phyloP scores from a whole-genome alignment of 257 asterid genomes.

The Solanum sitiens region DNA sequence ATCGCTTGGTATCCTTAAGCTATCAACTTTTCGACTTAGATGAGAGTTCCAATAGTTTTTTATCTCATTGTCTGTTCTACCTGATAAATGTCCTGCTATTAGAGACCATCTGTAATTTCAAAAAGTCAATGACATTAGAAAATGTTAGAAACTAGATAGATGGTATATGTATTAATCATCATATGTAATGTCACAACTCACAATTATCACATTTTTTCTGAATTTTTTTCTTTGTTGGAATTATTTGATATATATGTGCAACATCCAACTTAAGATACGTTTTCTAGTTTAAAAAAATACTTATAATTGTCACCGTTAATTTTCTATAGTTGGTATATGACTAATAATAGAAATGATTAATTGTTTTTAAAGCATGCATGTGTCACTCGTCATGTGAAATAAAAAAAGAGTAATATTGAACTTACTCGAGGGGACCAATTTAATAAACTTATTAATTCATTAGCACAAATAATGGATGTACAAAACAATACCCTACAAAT shows the following conservation, averaged over 20 bases:
- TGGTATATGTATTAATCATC: not conserved
- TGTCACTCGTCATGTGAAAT: not conserved
- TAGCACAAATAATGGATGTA: not conserved
- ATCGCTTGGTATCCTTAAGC: conserved; percentile 23
- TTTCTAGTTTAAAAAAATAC: not conserved
- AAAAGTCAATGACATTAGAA: not conserved
- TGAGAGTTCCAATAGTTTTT: conserved; percentile 93
- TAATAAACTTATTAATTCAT: not conserved
- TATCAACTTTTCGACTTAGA: conserved; percentile 44
- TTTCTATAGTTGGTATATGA: not conserved
- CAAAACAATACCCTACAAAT: not conserved
- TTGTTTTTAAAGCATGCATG: not conserved
- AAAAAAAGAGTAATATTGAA: not conserved
- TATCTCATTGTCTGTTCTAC: conserved; percentile 96
- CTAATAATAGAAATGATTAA: not conserved
- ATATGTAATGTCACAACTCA: not conserved
- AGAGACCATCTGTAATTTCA: conserved; percentile 61
- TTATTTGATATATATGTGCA: not conserved
- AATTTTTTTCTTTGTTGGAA: not conserved
- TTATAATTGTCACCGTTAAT: not conserved
- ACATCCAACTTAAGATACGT: not conserved
- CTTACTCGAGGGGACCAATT: not conserved
- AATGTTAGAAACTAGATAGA: not conserved
- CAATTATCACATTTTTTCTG: not conserved
- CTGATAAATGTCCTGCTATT: conserved; percentile 66